phyloP scores from a whole-genome alignment of 352 stramenopile species.

The Phytophthora pinifolia region DNA sequence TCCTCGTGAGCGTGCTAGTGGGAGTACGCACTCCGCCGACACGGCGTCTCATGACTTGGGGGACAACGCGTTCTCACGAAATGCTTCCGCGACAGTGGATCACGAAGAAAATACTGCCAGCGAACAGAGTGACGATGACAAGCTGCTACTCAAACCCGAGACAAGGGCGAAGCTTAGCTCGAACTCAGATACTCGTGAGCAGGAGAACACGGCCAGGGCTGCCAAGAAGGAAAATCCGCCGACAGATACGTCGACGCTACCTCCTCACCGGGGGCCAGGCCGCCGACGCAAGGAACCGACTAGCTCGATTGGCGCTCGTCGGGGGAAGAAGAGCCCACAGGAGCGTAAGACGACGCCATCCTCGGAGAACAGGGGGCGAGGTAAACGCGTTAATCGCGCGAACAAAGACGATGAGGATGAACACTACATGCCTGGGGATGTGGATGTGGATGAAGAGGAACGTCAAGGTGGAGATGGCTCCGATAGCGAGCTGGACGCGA shows the following conservation, averaged over 20 bases:
- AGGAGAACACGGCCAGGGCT: neutral
- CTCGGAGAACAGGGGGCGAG: constrained; percentile 21
- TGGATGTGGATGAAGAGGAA: constrained; percentile 14
- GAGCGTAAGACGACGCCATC: constrained; percentile 10
- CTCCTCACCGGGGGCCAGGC: constrained; percentile 20
- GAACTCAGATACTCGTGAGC: constrained; percentile 3
- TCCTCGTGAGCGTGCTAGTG: constrained; percentile 7
- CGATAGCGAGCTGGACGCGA: constrained; percentile 72
- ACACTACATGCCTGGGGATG: constrained; percentile 20
- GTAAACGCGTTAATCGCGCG: constrained; percentile 19
- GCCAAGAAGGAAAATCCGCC: constrained; percentile 10
- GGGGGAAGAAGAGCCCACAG: constrained; percentile 13
- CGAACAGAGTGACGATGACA: constrained; percentile 7
- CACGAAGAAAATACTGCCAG: constrained; percentile 3
- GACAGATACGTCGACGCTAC: neutral
- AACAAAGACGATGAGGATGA: constrained; percentile 23
- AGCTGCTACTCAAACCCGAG: too few relatives aligned
- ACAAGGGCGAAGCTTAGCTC: neutral
- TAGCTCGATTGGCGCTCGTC: constrained; percentile 1
- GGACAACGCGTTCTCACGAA: constrained; percentile 4
- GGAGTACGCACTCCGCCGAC: constrained; percentile 3
- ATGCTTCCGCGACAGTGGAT: neutral
- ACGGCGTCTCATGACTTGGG: constrained; percentile 2
- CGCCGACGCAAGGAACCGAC: constrained; percentile 10
- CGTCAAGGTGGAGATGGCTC: constrained; percentile 28